phyloP scores from a whole-genome alignment of 345 rosid genomes.

The Linum trigynum region DNA sequence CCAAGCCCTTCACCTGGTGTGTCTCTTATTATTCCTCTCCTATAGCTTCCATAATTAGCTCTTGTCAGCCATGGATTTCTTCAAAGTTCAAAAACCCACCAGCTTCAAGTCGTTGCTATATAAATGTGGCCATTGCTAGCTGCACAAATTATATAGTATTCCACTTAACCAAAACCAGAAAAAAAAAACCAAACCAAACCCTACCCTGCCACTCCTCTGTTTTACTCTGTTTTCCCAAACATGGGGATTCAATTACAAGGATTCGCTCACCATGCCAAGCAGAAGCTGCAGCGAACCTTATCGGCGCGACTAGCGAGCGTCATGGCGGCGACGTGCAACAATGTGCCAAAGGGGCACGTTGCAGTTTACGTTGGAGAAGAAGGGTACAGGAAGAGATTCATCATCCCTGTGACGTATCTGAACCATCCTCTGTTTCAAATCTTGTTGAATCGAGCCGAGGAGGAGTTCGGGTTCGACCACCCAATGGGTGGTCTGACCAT shows the following conservation, averaged over 20 bases:
- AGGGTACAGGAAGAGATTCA: neutral
- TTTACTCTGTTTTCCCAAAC: neutral
- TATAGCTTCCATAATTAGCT: neutral
- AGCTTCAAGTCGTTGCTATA: neutral
- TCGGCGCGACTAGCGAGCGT: neutral
- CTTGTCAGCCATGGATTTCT: neutral
- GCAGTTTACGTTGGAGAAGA: neutral
- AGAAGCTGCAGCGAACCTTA: neutral
- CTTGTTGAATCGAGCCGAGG: neutral
- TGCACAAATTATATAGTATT: too few relatives aligned
- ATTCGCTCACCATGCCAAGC: neutral
- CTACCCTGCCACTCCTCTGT: neutral
- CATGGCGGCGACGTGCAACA: neutral
- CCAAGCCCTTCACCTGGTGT: neutral
- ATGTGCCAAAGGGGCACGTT: neutral
- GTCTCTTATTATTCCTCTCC: neutral
- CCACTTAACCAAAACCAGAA: too few relatives aligned
- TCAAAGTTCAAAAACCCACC: neutral
- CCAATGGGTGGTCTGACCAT: neutral
- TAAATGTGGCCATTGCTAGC: too few relatives aligned
- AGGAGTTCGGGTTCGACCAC: neutral
- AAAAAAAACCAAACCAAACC: neutral
- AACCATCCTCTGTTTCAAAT: neutral
- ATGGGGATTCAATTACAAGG: neutral
- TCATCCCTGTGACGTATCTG: neutral